Base-by-base conservation (phyloP, 495 filamentous ascomycete species). In the Penicillium steckii region DNA sequence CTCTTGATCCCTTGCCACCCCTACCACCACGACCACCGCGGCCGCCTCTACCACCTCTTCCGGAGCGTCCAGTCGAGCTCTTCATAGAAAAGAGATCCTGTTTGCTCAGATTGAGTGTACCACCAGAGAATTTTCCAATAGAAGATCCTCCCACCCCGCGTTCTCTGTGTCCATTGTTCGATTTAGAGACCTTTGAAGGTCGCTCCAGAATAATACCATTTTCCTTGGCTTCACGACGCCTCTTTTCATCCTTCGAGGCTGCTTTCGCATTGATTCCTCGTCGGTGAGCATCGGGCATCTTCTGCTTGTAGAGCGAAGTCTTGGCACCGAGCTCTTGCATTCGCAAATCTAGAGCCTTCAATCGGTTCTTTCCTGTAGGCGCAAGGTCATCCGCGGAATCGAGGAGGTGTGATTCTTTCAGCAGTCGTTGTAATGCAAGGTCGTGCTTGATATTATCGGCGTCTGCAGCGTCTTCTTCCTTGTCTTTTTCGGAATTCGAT, bases 401-500 rank as follows among this genome's bases (percentile, higher is more conserved):
- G 46, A 98, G 84, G 29, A 98, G 85, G 70, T 97, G 93, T 1
- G 93, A 97, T 75, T 98, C 94, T 51, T 84, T 77, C 9, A 98
- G 82, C 9, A 98, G 81, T 13, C 91, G 83, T 61, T 97, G 92
- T 17, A 98, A 80, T 8, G 87, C 91, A 19, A 97, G 82, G 60
- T 98, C 94, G 64, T 97, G 94, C 70, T 93, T 93, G 2, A 97
- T 74, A 53, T 89, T 87, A 12, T 72, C 66, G 7, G 78, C 73
- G 60, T 89, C 86, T 9, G 71, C 66, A 6, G 78, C 73, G 60
- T 89, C 86, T 2, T 71, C 68, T 10, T 67, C 61, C 32, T 78
- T 74, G 51, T 80, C 77, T 19, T 82, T 72, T 18, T 64, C 66
- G 51, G 64, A 78, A 12, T 57, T 64, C 12, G 66, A 72, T 17